A percentile compares a stretch with the other conserved stretches of the same genome.
Conservation (phyloP, 2,329 filamentous ascomycete species). For the Hymenoscyphus salicellus region DNA sequence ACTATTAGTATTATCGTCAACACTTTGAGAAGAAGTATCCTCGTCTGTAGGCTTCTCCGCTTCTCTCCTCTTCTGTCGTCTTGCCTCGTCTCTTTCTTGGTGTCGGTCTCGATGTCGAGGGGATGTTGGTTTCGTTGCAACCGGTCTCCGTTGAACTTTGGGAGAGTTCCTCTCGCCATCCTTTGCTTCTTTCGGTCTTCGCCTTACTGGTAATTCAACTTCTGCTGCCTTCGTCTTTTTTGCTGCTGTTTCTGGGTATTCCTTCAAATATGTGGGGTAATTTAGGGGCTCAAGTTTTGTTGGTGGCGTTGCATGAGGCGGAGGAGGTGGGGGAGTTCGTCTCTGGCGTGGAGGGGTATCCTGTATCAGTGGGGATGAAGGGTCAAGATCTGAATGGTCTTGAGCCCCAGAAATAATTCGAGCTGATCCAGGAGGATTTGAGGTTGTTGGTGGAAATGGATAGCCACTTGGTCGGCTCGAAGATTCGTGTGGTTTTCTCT, state of each 20-base stretch:
- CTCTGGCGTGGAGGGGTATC: constrained; percentile 27
- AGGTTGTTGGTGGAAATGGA: constrained; percentile 34
- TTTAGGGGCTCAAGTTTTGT: constrained; percentile 40
- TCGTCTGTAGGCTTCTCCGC: constrained; percentile 24
- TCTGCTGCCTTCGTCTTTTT: constrained; percentile 27
- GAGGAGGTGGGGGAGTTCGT: constrained; percentile 34
- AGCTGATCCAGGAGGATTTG: constrained; percentile 29
- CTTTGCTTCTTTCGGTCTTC: constrained; percentile 24
- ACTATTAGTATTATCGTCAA: constrained; percentile 34
- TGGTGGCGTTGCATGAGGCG: constrained; percentile 24
- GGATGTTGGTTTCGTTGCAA: constrained; percentile 35
- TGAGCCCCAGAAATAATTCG: constrained; percentile 27
- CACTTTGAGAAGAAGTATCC: constrained; percentile 32
- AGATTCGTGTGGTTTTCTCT: constrained; percentile 22
- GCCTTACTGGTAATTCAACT: constrained; percentile 33
- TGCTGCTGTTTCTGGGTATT: constrained; percentile 36
- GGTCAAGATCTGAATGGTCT: constrained; percentile 30
- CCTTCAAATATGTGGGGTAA: constrained; percentile 38
- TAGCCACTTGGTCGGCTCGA: constrained; percentile 31
- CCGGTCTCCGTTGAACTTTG: constrained; percentile 34
- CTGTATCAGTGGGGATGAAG: constrained; percentile 17
- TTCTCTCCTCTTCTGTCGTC: constrained; percentile 25
- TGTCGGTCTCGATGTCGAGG: constrained; percentile 33
- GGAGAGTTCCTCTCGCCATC: constrained; percentile 14
- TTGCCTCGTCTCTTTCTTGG: constrained; percentile 26